phyloP scores from a whole-genome alignment of 2,329 filamentous ascomycete species.

The Arthrinium puccinioides region DNA sequence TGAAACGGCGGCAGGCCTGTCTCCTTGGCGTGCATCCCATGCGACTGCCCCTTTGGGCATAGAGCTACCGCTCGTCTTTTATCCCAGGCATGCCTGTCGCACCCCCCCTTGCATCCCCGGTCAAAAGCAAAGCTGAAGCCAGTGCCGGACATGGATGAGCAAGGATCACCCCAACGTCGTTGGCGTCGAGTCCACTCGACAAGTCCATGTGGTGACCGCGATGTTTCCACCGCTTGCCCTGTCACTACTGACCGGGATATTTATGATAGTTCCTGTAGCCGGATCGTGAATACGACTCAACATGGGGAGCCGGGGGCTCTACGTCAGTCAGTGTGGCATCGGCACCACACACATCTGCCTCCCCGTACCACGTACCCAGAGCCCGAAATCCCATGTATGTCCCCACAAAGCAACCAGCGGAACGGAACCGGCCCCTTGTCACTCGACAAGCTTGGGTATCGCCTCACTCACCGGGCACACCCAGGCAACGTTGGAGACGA shows the following conservation, averaged over 20 bases:
- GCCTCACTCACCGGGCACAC: slow-evolving; percentile 3
- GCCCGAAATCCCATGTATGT: no score
- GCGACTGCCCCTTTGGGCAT: no score
- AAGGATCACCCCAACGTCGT: slow-evolving; percentile 2
- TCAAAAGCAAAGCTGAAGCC: slow-evolving; percentile 4
- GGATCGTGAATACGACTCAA: slow-evolving; percentile 4
- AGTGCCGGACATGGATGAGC: slow-evolving; percentile 1
- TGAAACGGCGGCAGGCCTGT: no score
- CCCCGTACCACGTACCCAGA: not conserved
- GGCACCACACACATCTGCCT: slow-evolving; percentile 2
- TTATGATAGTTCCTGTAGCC: slow-evolving; percentile 1
- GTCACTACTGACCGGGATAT: slow-evolving; percentile 4
- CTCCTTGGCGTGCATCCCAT: no score
- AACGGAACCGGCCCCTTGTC: slow-evolving; percentile 3
- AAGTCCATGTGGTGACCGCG: slow-evolving; percentile 2
- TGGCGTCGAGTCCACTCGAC: slow-evolving; percentile 2
- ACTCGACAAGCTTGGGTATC: not conserved
- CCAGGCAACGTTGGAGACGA: slow-evolving; percentile 2
- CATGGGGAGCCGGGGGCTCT: no score
- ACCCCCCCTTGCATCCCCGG: no score
- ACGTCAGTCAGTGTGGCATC: slow-evolving; percentile 3
- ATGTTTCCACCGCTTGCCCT: slow-evolving; percentile 4
- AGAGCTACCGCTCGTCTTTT: no score
- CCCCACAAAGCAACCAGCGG: slow-evolving; percentile 3
- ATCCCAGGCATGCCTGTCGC: no score